Conservation (phyloP, 257 asterid species). For the Primulina huaijiensis region DNA sequence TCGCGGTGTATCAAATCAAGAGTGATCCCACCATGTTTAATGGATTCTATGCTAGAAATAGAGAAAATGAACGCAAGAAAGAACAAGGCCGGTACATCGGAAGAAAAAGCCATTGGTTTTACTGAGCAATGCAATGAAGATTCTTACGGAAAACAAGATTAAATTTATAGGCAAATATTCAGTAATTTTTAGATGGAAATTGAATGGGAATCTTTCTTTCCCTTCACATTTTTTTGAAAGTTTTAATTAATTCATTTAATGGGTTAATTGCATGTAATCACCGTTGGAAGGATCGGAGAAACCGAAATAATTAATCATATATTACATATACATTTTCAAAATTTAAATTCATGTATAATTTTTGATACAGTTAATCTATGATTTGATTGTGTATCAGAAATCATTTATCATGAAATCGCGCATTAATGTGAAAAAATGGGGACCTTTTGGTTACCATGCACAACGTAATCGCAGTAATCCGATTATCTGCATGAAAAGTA, state of each 20-base stretch:
- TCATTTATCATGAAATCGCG: background rate
- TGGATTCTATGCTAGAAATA: conserved; percentile 7
- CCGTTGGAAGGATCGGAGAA: background rate
- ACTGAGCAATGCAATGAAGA: background rate
- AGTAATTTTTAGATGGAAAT: background rate
- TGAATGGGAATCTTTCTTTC: background rate
- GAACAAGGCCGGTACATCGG: background rate
- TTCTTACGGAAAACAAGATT: background rate
- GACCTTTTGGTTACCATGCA: background rate
- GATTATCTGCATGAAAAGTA: background rate
- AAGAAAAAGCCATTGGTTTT: conserved; percentile 19
- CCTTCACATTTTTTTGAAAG: background rate
- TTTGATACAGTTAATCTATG: background rate
- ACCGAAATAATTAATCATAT: background rate
- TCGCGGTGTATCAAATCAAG: conserved; percentile 36
- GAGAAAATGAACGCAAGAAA: conserved; percentile 8
- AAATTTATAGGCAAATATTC: background rate
- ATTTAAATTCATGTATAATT: too few species aligned
- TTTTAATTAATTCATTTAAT: background rate
- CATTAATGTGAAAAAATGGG: background rate
- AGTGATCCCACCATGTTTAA: conserved; percentile 25
- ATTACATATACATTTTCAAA: background rate
- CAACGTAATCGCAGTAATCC: background rate
- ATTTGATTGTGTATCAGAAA: background rate
- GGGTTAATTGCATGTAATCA: background rate